Base-by-base conservation (phyloP, 139 green algal species). In the Zygnema cylindricum region DNA sequence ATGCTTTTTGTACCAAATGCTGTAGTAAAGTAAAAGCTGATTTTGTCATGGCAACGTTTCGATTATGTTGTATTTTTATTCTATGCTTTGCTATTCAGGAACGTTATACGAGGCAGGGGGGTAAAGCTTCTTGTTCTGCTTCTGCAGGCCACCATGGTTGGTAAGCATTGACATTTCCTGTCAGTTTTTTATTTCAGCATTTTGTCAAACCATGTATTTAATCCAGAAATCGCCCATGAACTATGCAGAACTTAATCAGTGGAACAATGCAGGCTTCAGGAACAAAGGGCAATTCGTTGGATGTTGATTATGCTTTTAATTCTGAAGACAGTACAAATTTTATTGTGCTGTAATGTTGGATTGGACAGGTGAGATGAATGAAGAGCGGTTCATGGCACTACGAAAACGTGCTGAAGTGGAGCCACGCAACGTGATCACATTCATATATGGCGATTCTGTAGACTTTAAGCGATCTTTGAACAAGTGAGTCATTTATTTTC, bases 341-440 rank as follows among this genome's bases (percentile, higher is more conserved):
- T 11, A 36, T 11, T 21, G 43, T 32, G 16, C 16, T 35, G 36
- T 21, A 11, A 81, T 81, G 30, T 81, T 1, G 16, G 54, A 23
- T 40, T 25, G 71, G 3, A 16, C 73, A 89, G 84, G 84, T 0
- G 85, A 88, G 43, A 33, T 76, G 35, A 90, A 77, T 42, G 85
- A 90, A 76, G 85, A 90, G 77, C 43, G 85, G 40, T 30, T 93
- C 93, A 32, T 69, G 73, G 16, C 91, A 73, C 90, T 95, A 79
- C 79, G 86, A 36, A 89, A 89, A 76, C 85, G 79, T 75, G 57
- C 85, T 38, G 88, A 81, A 73, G 30, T 87, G 82, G 89, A 77
- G n/a, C 36, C 11, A 39, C 43, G 55, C n/a, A 39, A 55, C 43
- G 42, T 77, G 43, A 33, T 90, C 0, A 77, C n/a, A 43, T 77